Evolutionary conservation across 441 rosid species (phyloP), one percentile per base, ranked within the genome.

Genomic region (Pelargonium myrrhifolium): DNA sequence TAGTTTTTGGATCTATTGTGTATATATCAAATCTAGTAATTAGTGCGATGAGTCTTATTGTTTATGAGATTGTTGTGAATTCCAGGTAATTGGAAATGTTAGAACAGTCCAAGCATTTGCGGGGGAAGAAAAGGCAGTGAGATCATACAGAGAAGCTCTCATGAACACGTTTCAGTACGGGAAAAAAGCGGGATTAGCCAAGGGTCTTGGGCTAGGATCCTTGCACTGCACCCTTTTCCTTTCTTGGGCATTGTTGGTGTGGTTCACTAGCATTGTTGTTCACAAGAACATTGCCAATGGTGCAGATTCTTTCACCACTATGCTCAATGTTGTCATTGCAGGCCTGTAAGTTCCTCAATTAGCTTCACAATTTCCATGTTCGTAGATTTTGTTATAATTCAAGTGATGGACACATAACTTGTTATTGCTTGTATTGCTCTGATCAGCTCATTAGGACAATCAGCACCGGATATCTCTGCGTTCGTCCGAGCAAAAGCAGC

Each of bases 191-290:
- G 94, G 90, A 58, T 51, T 83, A 63, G 75, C 85, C 56, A 88
- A 84, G 75, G 93, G 93, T 68, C 77, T 84, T 63, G 93, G 88
- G 17, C 81, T 81, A 4, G 93, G 88, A 62, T 79, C 81, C 85
- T 76, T 88, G 62, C 90, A 86, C 14, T 85, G 89, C 60, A 89
- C 86, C 26, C 88, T 93, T 56, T 93, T 93, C 72, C 79, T 91
- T n/a, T 93, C 99, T 4, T 93, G 99, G 99, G 79, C 99, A 0
- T 77, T 93, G 78, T 96, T 91, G 31, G 93, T 93, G 67, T 93
- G 99, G 99, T 91, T 80, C 75, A 86, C 93, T 21, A 86, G 99
- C 79, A 68, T 89, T 2, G 80, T 91, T 64, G 99, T 93, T 40
- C 99, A 93, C 59, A 93, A 93, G 70, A 26, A 68, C 0, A 93